Percentiles rank a stretch among this genome's conserved stretches.
These are phyloP conservation scores for Backusella mclennaniae DNA, from an alignment of 192 early-diverging fungal genomes.

Conservation along the genomic window DNA sequence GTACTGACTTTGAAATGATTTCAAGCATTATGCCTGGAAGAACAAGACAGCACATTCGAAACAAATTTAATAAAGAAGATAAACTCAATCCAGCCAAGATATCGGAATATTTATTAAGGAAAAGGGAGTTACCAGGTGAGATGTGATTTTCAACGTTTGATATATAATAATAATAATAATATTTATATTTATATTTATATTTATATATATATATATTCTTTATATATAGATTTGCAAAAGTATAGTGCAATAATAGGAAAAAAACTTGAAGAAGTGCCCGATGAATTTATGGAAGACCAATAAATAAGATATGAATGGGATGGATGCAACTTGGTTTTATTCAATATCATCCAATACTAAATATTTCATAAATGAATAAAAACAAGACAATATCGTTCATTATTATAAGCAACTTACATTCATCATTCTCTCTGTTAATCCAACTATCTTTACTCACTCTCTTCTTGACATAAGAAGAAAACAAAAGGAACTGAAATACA, in stretches of 20 bases:
- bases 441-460: neutral
- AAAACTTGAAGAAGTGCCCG: conserved; percentile 22
- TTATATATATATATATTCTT: neutral
- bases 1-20: conserved; percentile 41
- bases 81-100: conserved; percentile 19
- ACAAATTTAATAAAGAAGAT: conserved; percentile 36
- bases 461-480: conserved; percentile 27
- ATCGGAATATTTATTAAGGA: conserved; percentile 26
- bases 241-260: conserved; percentile 9
- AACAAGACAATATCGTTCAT: neutral
- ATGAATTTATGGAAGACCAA: conserved; percentile 14
- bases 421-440: conserved; percentile 1
- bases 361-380: neutral
- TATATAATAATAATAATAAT: no score
- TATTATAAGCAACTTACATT: neutral
- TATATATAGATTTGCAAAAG: conserved; percentile 1
- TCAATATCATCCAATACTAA: neutral
- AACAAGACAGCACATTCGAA: conserved; percentile 24
- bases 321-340: neutral
- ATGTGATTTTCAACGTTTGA: no score
- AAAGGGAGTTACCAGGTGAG: conserved; percentile 29
- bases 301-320: neutral
- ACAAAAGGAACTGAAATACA: conserved; percentile 48
- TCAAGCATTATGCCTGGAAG: conserved; percentile 26
- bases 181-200: neutral